Evolutionary conservation across 495 filamentous ascomycete species (phyloP), one percentile per base, ranked within the genome.

Genomic region (Darksidea phi): DNA sequence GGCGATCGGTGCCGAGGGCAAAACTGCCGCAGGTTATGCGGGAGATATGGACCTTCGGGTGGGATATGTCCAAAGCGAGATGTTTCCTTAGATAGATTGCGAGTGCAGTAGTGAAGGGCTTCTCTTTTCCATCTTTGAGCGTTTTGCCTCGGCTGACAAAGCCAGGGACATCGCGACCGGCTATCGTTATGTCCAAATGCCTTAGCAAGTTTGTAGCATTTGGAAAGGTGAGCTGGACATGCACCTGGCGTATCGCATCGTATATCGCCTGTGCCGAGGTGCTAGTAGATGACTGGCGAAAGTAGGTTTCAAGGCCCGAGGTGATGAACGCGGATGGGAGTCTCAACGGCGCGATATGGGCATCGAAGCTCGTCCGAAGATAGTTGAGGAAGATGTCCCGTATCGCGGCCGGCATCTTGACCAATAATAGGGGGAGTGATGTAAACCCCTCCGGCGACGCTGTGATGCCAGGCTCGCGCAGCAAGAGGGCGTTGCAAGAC

Each of bases 381-480:
- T 73, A 72, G 24, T 73, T 66, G 41, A 74, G 48, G 48, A 74
- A 62, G 26, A 63, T 58, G n/a, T 72, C 67, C 7, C 71, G 67
- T 13, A 74, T 50, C 1, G 67, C 37, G 5, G 59, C 63, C 1
- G 72, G 71, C 71, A 74, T 73, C 28, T 72, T 71, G 42, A 69
- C 54, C 34, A 73, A 49, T 15, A 74, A 57, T 1, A 74, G 61
- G 4, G 72, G 72, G 28, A 72, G 69, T 3, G 65, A 60, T 11
- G 68, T 74, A 49, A 71, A 72, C 36, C 42, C 59, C 23, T 63
- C 34, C 0, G 48, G 57, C 12, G 63, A 68, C 6, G 64, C 18
- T 6, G 61, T 60, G 12, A 37, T 37, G 6, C 17, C 64, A 1
- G 68, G 69, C 26, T 71, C 59, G 3, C 69, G 62, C n/a, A 74